A percentile compares a stretch with the other conserved stretches of the same genome.
These are phyloP conservation scores for Eucalyptus polyanthemos DNA, from an alignment of 345 rosid species.

Conservation along the genomic window DNA sequence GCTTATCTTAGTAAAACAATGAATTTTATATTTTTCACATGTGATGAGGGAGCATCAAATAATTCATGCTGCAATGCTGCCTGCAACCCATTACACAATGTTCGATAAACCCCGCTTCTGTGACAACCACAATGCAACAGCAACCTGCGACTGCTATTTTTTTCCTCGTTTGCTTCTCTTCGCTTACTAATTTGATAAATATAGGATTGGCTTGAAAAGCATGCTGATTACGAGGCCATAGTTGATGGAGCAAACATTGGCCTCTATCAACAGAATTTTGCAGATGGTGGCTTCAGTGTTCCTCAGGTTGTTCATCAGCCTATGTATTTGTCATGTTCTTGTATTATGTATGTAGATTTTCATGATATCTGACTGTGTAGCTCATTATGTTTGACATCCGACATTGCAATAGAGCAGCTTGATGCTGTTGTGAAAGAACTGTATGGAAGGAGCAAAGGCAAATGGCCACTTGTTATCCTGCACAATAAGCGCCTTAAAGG, in stretches of 20 bases:
- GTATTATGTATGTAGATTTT: neutral
- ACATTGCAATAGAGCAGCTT: conserved; percentile 63
- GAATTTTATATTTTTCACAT: neutral
- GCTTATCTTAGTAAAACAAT: neutral
- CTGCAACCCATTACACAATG: neutral
- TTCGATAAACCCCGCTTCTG: neutral
- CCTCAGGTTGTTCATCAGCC: conserved; percentile 45
- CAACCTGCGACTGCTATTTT: neutral
- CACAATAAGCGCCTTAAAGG: conserved; percentile 59
- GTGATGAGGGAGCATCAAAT: neutral
- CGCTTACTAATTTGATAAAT: neutral
- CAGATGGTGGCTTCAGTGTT: conserved; percentile 69
- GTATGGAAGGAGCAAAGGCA: conserved; percentile 30
- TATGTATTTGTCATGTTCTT: neutral
- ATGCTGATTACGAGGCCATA: conserved; percentile 58
- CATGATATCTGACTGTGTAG: neutral
- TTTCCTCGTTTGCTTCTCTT: neutral
- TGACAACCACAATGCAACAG: neutral
- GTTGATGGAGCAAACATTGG: conserved; percentile 93
- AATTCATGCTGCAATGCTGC: neutral
- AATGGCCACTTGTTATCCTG: conserved; percentile 69
- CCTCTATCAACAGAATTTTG: conserved; percentile 81
- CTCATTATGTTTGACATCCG: neutral
- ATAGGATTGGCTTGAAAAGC: conserved; percentile 64
- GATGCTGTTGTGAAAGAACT: conserved; percentile 65